phyloP scores from a whole-genome alignment of 2,329 filamentous ascomycete species.

The Claviceps humidiphila region DNA sequence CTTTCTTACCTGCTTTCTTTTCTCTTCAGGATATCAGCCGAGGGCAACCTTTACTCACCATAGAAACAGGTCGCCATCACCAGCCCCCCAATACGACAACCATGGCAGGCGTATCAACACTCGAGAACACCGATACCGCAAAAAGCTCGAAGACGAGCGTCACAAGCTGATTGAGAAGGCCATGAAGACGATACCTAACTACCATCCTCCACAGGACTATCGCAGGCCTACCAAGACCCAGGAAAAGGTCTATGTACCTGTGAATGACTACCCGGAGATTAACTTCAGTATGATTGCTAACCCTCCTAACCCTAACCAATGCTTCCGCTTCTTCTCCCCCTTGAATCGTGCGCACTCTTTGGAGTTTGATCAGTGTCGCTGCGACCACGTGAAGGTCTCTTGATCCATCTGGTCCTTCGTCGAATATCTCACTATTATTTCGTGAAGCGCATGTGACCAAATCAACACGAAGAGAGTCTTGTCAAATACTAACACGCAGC shows the following conservation, averaged over 20 bases:
- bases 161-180: slow-evolving; percentile 98
- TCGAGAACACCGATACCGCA: slow-evolving; percentile 94
- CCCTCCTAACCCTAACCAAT: slow-evolving; percentile 68
- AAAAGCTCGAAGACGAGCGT: slow-evolving; percentile 94
- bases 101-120: slow-evolving; percentile 99
- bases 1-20: neutral
- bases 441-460: slow-evolving; percentile 16
- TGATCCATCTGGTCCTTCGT: slow-evolving; percentile 20
- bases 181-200: slow-evolving; percentile 99
- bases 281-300: slow-evolving; percentile 99
- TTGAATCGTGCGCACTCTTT: slow-evolving; percentile 15
- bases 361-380: slow-evolving; percentile 32
- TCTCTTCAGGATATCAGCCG: neutral
- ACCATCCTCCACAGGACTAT: slow-evolving; percentile 96
- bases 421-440: slow-evolving; percentile 10
- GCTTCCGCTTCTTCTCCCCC: slow-evolving; percentile 22
- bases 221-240: slow-evolving; percentile 98
- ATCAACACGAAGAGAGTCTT: slow-evolving; percentile 5
- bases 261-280: slow-evolving; percentile 99
- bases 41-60: slow-evolving; percentile 1
- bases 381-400: slow-evolving; percentile 17
- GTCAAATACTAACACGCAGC: slow-evolving; percentile 79
- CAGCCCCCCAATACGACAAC: slow-evolving; percentile 95
- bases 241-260: slow-evolving; percentile 99
- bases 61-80: slow-evolving; percentile 70